Percentiles rank a stretch among this genome's conserved stretches.
These are phyloP conservation scores for Novymonas esmeraldas DNA, from an alignment of 208 protist species.

Conservation along the genomic window DNA sequence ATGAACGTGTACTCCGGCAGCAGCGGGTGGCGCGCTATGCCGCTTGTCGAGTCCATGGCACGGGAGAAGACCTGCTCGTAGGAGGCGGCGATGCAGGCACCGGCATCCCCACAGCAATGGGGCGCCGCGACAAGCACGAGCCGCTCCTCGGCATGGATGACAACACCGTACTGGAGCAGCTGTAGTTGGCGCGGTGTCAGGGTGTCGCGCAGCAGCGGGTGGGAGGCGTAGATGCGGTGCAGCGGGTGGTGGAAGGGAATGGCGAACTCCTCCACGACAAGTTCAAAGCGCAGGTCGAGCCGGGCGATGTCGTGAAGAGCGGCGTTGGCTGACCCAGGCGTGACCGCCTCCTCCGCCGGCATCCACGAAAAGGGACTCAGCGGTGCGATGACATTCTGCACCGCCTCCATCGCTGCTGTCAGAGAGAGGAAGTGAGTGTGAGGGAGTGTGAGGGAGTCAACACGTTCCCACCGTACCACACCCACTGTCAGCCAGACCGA, in stretches of 20 bases:
- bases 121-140: constrained; percentile 73
- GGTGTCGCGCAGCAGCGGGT: constrained; percentile 57
- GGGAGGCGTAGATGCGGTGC: constrained; percentile 45
- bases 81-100: constrained; percentile 53
- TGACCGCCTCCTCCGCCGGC: constrained; percentile 13
- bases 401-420: constrained; percentile 41
- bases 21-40: constrained; percentile 57
- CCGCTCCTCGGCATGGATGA: constrained; percentile 62
- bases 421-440: too few species aligned
- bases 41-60: constrained; percentile 22
- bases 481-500: too few species aligned
- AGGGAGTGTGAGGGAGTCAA: too few species aligned
- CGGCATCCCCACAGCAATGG: constrained; percentile 49
- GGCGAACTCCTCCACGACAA: constrained; percentile 58
- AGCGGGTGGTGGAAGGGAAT: constrained; percentile 63
- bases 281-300: constrained; percentile 70
- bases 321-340: constrained; percentile 9
- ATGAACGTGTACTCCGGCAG: constrained; percentile 82
- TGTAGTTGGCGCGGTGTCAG: constrained; percentile 83
- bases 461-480: too few species aligned
- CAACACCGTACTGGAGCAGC: constrained; percentile 81
- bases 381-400: constrained; percentile 44
- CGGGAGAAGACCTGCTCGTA: constrained; percentile 55
- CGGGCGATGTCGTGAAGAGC: constrained; percentile 53
- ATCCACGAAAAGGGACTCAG: constrained; percentile 79